Evolutionary conservation across 768 basidiomycete species (phyloP).

Genomic region (Tulasnella sp.): DNA sequence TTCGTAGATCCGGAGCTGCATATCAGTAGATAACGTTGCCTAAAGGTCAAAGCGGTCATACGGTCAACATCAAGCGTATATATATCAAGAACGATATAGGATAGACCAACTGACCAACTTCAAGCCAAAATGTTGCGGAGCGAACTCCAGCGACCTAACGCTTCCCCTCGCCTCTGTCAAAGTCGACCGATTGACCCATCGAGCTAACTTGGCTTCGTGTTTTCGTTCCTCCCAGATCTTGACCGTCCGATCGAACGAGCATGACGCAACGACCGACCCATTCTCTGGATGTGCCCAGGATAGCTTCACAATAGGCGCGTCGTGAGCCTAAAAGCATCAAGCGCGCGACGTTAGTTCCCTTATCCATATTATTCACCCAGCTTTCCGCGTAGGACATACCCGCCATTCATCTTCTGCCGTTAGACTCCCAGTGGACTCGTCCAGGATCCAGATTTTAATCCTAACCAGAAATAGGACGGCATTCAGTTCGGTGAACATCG

Average conservation of each 20-base stretch:
- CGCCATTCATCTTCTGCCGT: conserved; percentile 84
- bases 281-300: conserved; percentile 92
- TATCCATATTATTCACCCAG: not conserved
- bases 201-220: conserved; percentile 27
- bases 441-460: conserved; percentile 78
- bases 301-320: conserved; percentile 74
- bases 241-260: conserved; percentile 83
- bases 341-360: not conserved
- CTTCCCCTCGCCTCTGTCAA: conserved; percentile 79
- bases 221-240: conserved; percentile 68
- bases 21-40: conserved; percentile 87
- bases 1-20: conserved; percentile 79
- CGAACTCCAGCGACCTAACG: conserved; percentile 77
- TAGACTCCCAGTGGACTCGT: conserved; percentile 67
- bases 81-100: not conserved
- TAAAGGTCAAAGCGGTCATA: conserved; percentile 28
- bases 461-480: conserved; percentile 29
- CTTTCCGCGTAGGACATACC: conserved; percentile 33
- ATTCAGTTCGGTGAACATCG: too few relatives aligned
- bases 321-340: conserved; percentile 64
- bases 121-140: conserved; percentile 77
- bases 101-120: conserved; percentile 52
- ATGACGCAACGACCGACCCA: conserved; percentile 75
- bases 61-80: not conserved
- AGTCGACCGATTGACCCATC: conserved; percentile 67